A percentile compares a stretch with the other conserved stretches of the same genome.
These are phyloP conservation scores for Apiotrichum mycotoxinovorans DNA, from an alignment of 1,284 basidiomycete genomes.

Conservation along the genomic window DNA sequence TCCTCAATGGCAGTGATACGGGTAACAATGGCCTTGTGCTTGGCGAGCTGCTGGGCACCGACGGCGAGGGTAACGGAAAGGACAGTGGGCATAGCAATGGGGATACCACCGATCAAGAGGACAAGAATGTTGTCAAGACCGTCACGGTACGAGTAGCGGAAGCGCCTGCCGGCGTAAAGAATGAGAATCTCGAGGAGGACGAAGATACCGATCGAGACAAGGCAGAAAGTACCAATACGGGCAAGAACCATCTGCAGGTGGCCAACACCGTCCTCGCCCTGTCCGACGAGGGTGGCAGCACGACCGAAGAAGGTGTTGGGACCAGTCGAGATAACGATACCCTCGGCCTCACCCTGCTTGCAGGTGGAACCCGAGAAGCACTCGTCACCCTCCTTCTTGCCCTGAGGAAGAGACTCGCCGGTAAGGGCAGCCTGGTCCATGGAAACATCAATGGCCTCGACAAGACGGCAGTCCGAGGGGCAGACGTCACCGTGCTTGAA, in stretches of 20 bases:
- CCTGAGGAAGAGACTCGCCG: slow-evolving; percentile 87
- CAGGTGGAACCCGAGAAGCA: slow-evolving; percentile 97
- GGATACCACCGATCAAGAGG: slow-evolving; percentile 96
- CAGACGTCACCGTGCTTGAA: slow-evolving; percentile 99
- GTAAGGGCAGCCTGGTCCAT: slow-evolving; percentile 96
- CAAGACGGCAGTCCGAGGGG: slow-evolving; percentile 90
- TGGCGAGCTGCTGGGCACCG: slow-evolving; percentile 94
- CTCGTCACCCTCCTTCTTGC: slow-evolving; percentile 88
- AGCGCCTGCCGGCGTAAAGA: slow-evolving; percentile 78
- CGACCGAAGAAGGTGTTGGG: slow-evolving; percentile 95
- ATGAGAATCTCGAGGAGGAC: slow-evolving; percentile 84
- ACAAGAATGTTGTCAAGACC: slow-evolving; percentile 96
- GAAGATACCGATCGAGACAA: slow-evolving; percentile 89
- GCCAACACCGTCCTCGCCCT: slow-evolving; percentile 92
- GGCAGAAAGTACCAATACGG: slow-evolving; percentile 92
- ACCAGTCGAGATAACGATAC: slow-evolving; percentile 93
- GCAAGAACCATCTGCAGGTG: slow-evolving; percentile 97
- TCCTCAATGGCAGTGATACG: slow-evolving; percentile 98
- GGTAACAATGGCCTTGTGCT: slow-evolving; percentile 97
- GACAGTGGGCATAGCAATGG: slow-evolving; percentile 97
- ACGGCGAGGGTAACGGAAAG: slow-evolving; percentile 94
- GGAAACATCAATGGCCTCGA: slow-evolving; percentile 89
- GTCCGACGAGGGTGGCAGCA: slow-evolving; percentile 89
- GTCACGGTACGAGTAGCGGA: slow-evolving; percentile 82
- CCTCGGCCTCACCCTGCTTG: slow-evolving; percentile 96